Conservation (phyloP, 495 filamentous ascomycete species). For the Aspergillus campestris region DNA sequence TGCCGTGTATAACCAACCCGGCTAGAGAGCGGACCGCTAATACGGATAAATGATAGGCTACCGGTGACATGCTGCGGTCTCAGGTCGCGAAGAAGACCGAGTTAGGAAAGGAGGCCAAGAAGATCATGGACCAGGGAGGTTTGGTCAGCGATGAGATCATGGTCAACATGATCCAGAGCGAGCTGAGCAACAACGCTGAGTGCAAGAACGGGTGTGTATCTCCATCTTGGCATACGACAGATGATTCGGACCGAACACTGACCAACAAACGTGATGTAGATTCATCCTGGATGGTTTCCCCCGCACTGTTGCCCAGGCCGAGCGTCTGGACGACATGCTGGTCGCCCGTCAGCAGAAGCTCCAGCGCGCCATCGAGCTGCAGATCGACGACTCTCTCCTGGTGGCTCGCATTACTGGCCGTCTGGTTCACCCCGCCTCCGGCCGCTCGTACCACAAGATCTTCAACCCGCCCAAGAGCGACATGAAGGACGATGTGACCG, state of each 20-base stretch:
- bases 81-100: slow-evolving; percentile 98
- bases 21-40: slow-evolving; percentile 5
- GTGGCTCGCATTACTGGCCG: slow-evolving; percentile 96
- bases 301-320: slow-evolving; percentile 88
- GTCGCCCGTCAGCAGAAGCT: slow-evolving; percentile 61
- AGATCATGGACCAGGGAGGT: slow-evolving; percentile 99
- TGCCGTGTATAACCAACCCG: neutral
- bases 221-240: neutral
- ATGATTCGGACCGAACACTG: neutral
- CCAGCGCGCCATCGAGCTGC: slow-evolving; percentile 88
- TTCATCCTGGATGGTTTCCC: slow-evolving; percentile 99
- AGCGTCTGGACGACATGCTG: slow-evolving; percentile 92
- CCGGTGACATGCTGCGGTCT: slow-evolving; percentile 97
- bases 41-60: slow-evolving; percentile 53
- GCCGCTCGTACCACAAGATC: slow-evolving; percentile 91
- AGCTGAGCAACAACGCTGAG: slow-evolving; percentile 86
- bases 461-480: slow-evolving; percentile 95
- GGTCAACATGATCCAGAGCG: slow-evolving; percentile 97
- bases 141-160: slow-evolving; percentile 99
- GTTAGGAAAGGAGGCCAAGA: slow-evolving; percentile 94
- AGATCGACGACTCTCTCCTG: slow-evolving; percentile 90
- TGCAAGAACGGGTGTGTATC: slow-evolving; percentile 77
- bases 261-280: slow-evolving; percentile 39
- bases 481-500: slow-evolving; percentile 96
- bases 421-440: slow-evolving; percentile 88